Evolutionary conservation across 177 flowering plant genomes (phyloP).

Genomic region (Telopea speciosissima): DNA sequence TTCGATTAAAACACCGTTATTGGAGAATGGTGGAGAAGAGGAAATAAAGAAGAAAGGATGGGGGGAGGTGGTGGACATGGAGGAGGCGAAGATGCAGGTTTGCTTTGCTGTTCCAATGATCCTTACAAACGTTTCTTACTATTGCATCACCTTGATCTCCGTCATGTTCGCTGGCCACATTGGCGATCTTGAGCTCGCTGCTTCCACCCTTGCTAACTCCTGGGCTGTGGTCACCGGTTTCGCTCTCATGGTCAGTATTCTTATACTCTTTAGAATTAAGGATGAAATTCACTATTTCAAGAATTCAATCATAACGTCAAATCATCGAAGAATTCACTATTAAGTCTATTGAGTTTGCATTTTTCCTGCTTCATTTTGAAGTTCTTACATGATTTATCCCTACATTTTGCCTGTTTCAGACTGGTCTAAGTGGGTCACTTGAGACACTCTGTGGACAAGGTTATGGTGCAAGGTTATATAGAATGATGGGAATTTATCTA

Average conservation of each 20-base stretch:
- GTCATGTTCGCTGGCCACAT: conserved; percentile 85
- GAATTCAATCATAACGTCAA: no score
- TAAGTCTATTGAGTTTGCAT: no score
- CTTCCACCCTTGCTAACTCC: conserved; percentile 73
- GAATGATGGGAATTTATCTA: conserved; percentile 65
- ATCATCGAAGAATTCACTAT: no score
- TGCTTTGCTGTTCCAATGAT: conserved; percentile 63
- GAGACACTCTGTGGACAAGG: conserved; percentile 94
- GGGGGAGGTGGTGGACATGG: conserved; percentile 38
- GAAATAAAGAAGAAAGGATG: conserved; percentile 9
- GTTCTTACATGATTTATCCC: not conserved
- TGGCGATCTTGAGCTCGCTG: conserved; percentile 62
- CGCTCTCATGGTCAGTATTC: conserved; percentile 43
- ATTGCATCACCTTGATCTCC: conserved; percentile 46
- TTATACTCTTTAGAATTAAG: no score
- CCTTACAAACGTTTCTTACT: conserved; percentile 47
- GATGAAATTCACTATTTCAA: no score
- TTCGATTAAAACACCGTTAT: not conserved
- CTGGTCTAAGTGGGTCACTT: conserved; percentile 80
- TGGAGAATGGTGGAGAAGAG: not conserved
- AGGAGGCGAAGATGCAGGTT: conserved; percentile 54
- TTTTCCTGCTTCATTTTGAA: not conserved
- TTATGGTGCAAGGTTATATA: conserved; percentile 62
- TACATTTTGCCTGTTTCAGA: conserved; percentile 29
- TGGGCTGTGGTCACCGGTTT: conserved; percentile 79